phyloP scores from a whole-genome alignment of 805 yeast species.

The Suhomyces faveliae region DNA sequence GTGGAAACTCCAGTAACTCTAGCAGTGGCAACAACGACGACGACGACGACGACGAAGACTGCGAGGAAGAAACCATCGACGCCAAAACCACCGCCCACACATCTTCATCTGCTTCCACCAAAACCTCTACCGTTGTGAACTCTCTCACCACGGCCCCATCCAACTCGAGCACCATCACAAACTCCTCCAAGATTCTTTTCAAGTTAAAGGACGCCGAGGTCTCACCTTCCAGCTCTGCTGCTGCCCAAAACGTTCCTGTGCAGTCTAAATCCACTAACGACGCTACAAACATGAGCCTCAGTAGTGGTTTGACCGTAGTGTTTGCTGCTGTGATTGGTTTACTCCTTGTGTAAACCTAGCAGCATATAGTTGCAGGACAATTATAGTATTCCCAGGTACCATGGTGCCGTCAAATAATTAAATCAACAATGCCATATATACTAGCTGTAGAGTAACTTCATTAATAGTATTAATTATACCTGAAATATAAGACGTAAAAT shows the following conservation, averaged over 20 bases:
- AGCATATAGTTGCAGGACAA: constrained; percentile 16
- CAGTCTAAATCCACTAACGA: background rate
- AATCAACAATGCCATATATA: background rate
- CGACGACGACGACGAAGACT: constrained; percentile 14
- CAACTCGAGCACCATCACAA: constrained; percentile 1
- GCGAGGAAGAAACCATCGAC: constrained; percentile 4
- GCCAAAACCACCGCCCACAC: background rate
- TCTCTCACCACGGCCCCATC: constrained; percentile 1
- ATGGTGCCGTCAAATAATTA: background rate
- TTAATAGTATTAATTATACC: too few relatives aligned
- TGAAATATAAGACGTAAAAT: too few relatives aligned
- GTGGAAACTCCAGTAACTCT: constrained; percentile 7
- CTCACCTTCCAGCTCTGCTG: background rate
- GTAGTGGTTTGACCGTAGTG: constrained; percentile 7
- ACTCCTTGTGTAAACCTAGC: constrained; percentile 13
- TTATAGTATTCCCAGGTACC: constrained; percentile 7
- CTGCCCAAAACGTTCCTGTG: background rate
- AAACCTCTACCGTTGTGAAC: background rate
- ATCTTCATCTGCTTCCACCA: constrained; percentile 2
- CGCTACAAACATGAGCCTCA: constrained; percentile 7
- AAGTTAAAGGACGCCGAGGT: constrained; percentile 4
- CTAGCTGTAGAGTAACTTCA: background rate
- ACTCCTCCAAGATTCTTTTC: constrained; percentile 4
- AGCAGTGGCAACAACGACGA: constrained; percentile 6
- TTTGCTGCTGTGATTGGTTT: constrained; percentile 11